Evolutionary conservation across 371 early-diverging fungal genomes (phyloP), one percentile per base, ranked within the genome.

Genomic region (Mucor plumbeus): DNA sequence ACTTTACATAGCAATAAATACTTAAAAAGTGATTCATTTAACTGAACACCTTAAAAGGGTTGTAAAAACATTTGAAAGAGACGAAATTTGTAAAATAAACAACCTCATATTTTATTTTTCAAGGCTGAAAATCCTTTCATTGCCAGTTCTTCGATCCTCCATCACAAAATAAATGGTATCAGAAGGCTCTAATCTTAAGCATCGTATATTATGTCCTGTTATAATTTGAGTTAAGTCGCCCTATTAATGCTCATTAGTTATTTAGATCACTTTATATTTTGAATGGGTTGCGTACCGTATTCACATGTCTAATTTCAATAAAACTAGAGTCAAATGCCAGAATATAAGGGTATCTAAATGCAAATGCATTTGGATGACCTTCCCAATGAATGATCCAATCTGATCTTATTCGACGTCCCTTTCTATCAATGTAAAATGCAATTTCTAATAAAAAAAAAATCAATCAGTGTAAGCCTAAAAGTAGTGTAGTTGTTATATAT

Each of bases 351-450:
- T 85, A 85, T 33, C 82, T 69, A 54, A 87, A 87, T 13, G 92
- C 88, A 85, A 91, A 90, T 61, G 90, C 87, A 26, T 87, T 85
- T 0, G 94, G 92, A 9, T 80, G 72, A 5, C 92, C 90, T 63
- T 88, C 90, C 93, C 91, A 92, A 56, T 88, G 73, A 39, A 97
- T 87, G 58, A 91, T 78, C 88, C 90, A 93, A 54, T 91, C 87
- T 6, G 78, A 74, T 39, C 91, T 75, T n/a, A 90, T 82, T 8
- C 95, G 82, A 35, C 89, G 86, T 19, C 98, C 98, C 54, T 90
- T 87, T 69, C 91, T 91, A 77, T 97, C 92, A 58, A 97, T 94
- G 68, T 91, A 97, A 72, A 97, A 97, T 9, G 91, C 95, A 74
- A 95, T 90, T 79, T 95, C 95, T 83, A 54, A 26, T 3, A 26